A percentile compares a stretch with the other conserved stretches of the same genome.
Conservation (phyloP, 768 basidiomycete genomes). For the Auriscalpium vulgare region DNA sequence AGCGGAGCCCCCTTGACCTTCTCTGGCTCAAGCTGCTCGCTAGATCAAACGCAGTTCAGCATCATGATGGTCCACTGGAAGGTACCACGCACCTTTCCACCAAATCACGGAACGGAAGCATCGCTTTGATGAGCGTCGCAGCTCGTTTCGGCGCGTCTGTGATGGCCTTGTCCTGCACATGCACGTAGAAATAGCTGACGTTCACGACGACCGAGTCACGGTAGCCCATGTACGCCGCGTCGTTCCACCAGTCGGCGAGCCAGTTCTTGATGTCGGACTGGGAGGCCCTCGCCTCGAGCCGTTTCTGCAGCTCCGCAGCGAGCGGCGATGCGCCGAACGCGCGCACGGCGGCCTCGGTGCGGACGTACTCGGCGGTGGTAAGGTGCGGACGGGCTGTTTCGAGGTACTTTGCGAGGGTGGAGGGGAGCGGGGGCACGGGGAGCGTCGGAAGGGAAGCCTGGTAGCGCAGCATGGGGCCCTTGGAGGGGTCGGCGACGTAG, state of each 20-base stretch:
- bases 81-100: constrained; percentile 57
- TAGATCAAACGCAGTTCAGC: constrained; percentile 19
- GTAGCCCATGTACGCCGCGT: constrained; percentile 80
- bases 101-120: constrained; percentile 77
- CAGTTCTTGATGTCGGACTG: constrained; percentile 59
- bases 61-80: too few relatives aligned
- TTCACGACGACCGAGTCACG: constrained; percentile 87
- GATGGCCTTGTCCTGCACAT: constrained; percentile 54
- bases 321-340: constrained; percentile 65
- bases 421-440: constrained; percentile 77
- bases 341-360: constrained; percentile 50
- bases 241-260: constrained; percentile 99
- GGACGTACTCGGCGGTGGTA: constrained; percentile 49
- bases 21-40: constrained; percentile 81
- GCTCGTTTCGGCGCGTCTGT: constrained; percentile 62
- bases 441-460: constrained; percentile 67
- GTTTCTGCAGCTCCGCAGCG: constrained; percentile 63
- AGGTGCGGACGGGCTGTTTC: constrained; percentile 77
- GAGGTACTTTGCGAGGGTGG: constrained; percentile 85
- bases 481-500: constrained; percentile 47
- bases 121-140: constrained; percentile 76
- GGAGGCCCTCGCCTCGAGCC: constrained; percentile 69
- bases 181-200: constrained; percentile 94
- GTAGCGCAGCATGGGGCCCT: constrained; percentile 63
- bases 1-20: constrained; percentile 70